Percentiles rank a stretch among this genome's conserved stretches.
These are phyloP conservation scores for Ceratocystiopsis sp. DNA, from an alignment of 2,329 filamentous ascomycete species.

Conservation along the genomic window DNA sequence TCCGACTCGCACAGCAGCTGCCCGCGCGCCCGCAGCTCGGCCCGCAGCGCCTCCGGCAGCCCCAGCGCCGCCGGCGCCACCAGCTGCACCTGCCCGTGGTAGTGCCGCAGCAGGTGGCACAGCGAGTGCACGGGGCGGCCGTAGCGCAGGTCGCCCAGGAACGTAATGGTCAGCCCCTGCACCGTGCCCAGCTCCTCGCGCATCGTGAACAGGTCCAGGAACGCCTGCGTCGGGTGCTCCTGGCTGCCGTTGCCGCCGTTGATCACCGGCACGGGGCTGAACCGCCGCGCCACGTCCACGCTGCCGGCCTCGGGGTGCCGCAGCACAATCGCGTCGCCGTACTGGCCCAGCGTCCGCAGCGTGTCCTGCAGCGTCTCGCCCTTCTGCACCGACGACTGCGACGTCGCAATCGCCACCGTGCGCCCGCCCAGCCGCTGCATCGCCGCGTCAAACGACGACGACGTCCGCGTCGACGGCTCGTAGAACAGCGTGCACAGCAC, in stretches of 20 bases:
- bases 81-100: constrained; percentile 86
- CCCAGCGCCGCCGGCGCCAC: constrained; percentile 66
- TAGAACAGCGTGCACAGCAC: constrained; percentile 91
- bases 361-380: constrained; percentile 89
- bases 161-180: constrained; percentile 88
- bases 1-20: constrained; percentile 63
- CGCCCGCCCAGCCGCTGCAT: constrained; percentile 96
- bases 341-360: constrained; percentile 82
- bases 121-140: constrained; percentile 91
- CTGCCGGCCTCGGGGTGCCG: constrained; percentile 76
- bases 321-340: constrained; percentile 88
- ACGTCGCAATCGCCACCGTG: constrained; percentile 65
- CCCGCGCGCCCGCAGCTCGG: constrained; percentile 53
- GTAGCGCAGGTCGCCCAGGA: constrained; percentile 82
- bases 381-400: constrained; percentile 80
- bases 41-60: constrained; percentile 58
- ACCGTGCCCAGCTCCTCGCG: constrained; percentile 94
- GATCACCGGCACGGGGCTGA: constrained; percentile 80
- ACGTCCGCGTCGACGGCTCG: constrained; percentile 91
- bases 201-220: constrained; percentile 96
- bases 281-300: constrained; percentile 69
- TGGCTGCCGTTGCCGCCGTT: constrained; percentile 93
- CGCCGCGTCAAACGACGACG: constrained; percentile 87
- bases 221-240: constrained; percentile 94
- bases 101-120: constrained; percentile 84